These are phyloP conservation scores for Austroboletus eburneus DNA, from an alignment of 768 basidiomycete species.

Conservation along the genomic window DNA sequence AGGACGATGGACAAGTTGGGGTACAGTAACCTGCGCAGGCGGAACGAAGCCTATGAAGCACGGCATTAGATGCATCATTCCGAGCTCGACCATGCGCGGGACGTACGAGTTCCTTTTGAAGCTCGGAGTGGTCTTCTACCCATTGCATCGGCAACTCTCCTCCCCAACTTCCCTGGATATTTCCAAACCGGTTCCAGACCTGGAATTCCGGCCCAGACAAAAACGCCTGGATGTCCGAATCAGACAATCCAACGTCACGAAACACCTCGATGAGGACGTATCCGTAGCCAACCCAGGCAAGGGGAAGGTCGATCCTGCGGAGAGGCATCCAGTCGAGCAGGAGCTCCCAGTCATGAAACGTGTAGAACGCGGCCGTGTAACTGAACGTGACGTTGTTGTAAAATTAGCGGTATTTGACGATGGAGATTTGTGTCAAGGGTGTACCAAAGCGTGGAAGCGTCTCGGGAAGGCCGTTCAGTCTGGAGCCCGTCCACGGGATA, in stretches of 20 bases:
- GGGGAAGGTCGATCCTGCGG: conserved; percentile 38
- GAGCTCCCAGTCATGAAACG: conserved; percentile 37
- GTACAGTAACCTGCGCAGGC: conserved; percentile 26
- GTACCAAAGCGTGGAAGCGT: conserved; percentile 29
- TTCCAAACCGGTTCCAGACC: conserved; percentile 42
- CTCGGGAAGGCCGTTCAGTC: conserved; percentile 29
- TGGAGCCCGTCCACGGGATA: conserved; percentile 43
- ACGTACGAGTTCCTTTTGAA: conserved; percentile 37
- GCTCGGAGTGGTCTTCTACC: conserved; percentile 35
- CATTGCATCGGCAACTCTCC: conserved; percentile 35
- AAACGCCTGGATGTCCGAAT: conserved; percentile 33
- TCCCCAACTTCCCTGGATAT: conserved; percentile 39
- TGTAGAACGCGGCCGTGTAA: conserved; percentile 39
- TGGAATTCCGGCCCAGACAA: conserved; percentile 39
- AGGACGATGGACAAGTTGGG: conserved; percentile 34
- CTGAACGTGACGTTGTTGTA: conserved; percentile 42
- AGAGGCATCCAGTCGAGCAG: conserved; percentile 42
- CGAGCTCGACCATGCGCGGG: conserved; percentile 37
- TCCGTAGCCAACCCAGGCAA: conserved; percentile 42
- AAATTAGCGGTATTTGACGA: conserved; percentile 39
- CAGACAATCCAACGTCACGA: conserved; percentile 33
- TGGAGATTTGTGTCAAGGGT: conserved; percentile 29
- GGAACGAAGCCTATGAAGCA: conserved; percentile 42
- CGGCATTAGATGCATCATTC: conserved; percentile 41
- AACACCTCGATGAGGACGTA: conserved; percentile 34